These are phyloP conservation scores for Bothriochloa decipiens DNA, from an alignment of 176 grass and related monocot genomes.

Conservation along the genomic window DNA sequence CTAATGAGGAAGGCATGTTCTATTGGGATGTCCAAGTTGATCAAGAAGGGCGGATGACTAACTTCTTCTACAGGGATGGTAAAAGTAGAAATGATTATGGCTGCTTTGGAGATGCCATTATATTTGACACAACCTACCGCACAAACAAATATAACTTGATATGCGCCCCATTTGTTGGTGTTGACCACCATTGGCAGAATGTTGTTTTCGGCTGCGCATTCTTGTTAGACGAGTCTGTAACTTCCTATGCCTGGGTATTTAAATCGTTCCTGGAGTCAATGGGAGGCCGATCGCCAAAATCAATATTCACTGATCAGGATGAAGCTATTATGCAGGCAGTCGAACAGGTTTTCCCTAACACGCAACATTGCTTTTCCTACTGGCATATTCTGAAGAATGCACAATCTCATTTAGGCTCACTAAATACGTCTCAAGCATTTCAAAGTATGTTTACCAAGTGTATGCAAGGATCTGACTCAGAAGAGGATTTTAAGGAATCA, in stretches of 20 bases:
- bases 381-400: slow-evolving; percentile 82
- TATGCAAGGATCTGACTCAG: slow-evolving; percentile 71
- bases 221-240: slow-evolving; percentile 73
- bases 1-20: slow-evolving; percentile 88
- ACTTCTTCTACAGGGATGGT: slow-evolving; percentile 86
- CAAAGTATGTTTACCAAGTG: slow-evolving; percentile 75
- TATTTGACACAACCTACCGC: slow-evolving; percentile 76
- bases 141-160: slow-evolving; percentile 70
- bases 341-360: slow-evolving; percentile 66
- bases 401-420: slow-evolving; percentile 65
- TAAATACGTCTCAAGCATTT: slow-evolving; percentile 77
- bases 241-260: slow-evolving; percentile 76
- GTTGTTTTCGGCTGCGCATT: slow-evolving; percentile 75
- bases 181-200: slow-evolving; percentile 91
- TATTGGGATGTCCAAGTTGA: slow-evolving; percentile 88
- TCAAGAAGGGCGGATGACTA: slow-evolving; percentile 69
- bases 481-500: slow-evolving; percentile 66
- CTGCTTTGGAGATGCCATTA: slow-evolving; percentile 84
- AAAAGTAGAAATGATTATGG: slow-evolving; percentile 78
- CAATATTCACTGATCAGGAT: slow-evolving; percentile 82
- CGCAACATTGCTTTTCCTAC: slow-evolving; percentile 69
- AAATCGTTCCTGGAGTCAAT: slow-evolving; percentile 78
- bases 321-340: slow-evolving; percentile 61
- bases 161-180: slow-evolving; percentile 75
- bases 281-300: slow-evolving; percentile 64